Evolutionary conservation across 257 asterid genomes (phyloP).

Genomic region (Solanum dulcamara): DNA sequence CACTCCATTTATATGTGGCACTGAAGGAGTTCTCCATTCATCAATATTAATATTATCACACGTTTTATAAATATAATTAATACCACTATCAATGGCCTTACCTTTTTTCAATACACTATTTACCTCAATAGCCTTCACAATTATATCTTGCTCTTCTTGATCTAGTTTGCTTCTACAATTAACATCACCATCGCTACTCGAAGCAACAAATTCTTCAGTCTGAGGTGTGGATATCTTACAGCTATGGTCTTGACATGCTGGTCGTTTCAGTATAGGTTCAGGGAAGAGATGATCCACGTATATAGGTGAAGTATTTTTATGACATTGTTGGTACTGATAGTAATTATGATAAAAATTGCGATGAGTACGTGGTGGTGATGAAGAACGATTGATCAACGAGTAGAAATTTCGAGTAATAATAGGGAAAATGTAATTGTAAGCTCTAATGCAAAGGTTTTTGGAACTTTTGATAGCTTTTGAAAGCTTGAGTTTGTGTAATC

Average conservation of each 20-base stretch:
- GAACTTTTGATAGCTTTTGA: conserved; percentile 8
- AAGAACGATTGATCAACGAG: background rate
- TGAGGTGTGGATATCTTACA: background rate
- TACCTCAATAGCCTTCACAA: background rate
- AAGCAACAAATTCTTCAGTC: conserved; percentile 4
- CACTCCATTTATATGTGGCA: conserved; percentile 26
- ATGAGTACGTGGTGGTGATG: background rate
- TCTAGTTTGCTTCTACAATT: background rate
- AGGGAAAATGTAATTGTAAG: conserved; percentile 1
- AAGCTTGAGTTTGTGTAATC: conserved; percentile 9
- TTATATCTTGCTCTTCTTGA: background rate
- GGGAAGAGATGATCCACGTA: conserved; percentile 24
- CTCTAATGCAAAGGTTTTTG: conserved; percentile 2
- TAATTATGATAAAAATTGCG: background rate
- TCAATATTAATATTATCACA: background rate
- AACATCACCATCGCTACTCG: background rate
- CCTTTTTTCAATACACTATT: background rate
- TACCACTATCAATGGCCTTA: conserved; percentile 4
- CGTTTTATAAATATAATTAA: background rate
- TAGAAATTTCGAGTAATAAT: conserved; percentile 4
- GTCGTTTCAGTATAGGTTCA: background rate
- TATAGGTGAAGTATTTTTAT: conserved; percentile 7
- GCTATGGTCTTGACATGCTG: background rate
- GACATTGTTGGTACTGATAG: background rate
- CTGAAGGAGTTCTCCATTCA: conserved; percentile 17